Percentiles rank a stretch among this genome's conserved stretches.
Evolutionary conservation across 352 stramenopile genomes (phyloP).

Genomic region (Thraustochytrium sp.): DNA sequence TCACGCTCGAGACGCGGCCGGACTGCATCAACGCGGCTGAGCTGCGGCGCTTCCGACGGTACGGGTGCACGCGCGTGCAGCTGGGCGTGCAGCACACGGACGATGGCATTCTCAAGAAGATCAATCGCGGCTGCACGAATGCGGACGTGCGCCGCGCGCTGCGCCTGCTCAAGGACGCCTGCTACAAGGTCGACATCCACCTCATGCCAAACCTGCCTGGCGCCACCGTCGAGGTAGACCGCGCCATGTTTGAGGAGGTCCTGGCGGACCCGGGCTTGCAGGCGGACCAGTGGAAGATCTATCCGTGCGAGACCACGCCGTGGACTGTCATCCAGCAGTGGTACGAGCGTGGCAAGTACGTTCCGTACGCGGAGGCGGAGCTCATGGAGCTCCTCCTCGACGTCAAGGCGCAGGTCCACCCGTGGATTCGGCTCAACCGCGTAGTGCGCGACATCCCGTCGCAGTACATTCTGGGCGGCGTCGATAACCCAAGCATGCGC

Average conservation of each 20-base stretch:
- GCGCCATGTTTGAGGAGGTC: conserved; percentile 80
- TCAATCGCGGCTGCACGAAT: conserved; percentile 76
- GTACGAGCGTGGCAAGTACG: conserved; percentile 74
- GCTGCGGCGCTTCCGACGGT: conserved; percentile 69
- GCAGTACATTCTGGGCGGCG: conserved; percentile 83
- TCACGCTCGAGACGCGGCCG: conserved; percentile 94
- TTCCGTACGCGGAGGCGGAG: conserved; percentile 75
- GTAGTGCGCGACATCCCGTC: conserved; percentile 86
- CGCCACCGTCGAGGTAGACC: conserved; percentile 69
- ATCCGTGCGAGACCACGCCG: conserved; percentile 71
- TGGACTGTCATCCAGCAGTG: conserved; percentile 56
- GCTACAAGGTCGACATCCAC: conserved; percentile 85
- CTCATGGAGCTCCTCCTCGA: conserved; percentile 78
- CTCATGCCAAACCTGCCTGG: conserved; percentile 85
- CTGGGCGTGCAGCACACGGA: conserved; percentile 85
- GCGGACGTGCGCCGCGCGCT: conserved; percentile 64
- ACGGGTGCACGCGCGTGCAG: conserved; percentile 62
- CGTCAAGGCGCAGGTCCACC: conserved; percentile 78
- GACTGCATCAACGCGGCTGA: conserved; percentile 83
- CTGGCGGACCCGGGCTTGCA: conserved; percentile 76
- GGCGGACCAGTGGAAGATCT: conserved; percentile 90
- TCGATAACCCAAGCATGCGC: conserved; percentile 81
- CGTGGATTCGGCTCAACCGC: conserved; percentile 87
- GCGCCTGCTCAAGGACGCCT: conserved; percentile 77
- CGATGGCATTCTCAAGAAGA: conserved; percentile 77